Conservation (phyloP, 139 green algal species). For the Chlamydomonas applanata region DNA sequence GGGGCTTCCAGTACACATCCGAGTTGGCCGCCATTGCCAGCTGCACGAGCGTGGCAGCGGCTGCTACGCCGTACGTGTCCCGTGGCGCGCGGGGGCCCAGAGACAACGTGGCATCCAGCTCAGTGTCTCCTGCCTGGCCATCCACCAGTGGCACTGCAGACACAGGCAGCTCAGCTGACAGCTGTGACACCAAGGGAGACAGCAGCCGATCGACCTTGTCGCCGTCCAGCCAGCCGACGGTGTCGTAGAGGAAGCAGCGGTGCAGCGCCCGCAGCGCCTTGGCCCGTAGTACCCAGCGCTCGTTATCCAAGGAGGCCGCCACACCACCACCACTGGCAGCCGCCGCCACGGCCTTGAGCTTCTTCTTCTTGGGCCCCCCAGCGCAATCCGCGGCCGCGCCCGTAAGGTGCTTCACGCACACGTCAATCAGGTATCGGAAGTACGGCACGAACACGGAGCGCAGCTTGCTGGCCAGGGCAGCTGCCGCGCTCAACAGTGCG, state of each 20-base stretch:
- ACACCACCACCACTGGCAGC: not conserved
- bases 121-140: not conserved
- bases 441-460: slow-evolving; percentile 88
- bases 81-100: not conserved
- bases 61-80: slow-evolving; percentile 32
- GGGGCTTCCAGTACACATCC: slow-evolving; percentile 79
- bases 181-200: slow-evolving; percentile 53
- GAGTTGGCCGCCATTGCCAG: slow-evolving; percentile 71
- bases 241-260: slow-evolving; percentile 82
- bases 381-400: slow-evolving; percentile 18
- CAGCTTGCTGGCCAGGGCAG: slow-evolving; percentile 64
- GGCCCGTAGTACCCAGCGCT: slow-evolving; percentile 45
- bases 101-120: not conserved
- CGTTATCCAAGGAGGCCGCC: not conserved
- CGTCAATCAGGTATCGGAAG: slow-evolving; percentile 62
- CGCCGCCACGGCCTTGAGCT: slow-evolving; percentile 31
- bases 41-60: slow-evolving; percentile 57
- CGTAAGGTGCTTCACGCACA: slow-evolving; percentile 46
- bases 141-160: slow-evolving; percentile 61
- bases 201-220: slow-evolving; percentile 66
- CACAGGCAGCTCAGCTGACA: slow-evolving; percentile 22
- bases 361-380: slow-evolving; percentile 46
- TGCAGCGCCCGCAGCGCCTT: slow-evolving; percentile 75
- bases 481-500: slow-evolving; percentile 55
- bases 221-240: slow-evolving; percentile 66